Evolutionary conservation across 2,329 filamentous ascomycete species (phyloP).

Genomic region (Elsinoe ampelina): DNA sequence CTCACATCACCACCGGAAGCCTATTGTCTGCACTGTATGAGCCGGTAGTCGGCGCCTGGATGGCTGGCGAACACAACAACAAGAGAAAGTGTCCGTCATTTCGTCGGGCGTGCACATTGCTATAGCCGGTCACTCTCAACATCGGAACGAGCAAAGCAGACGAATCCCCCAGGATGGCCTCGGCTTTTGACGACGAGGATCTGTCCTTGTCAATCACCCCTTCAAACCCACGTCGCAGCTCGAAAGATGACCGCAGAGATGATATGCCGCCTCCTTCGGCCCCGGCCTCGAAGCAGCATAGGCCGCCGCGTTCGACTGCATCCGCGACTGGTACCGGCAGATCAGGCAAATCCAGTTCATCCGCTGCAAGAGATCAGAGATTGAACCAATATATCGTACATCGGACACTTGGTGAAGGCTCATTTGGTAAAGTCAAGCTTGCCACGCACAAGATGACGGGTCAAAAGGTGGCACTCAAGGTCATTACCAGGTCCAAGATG

Average conservation of each 20-base stretch:
- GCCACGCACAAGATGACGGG: conserved; percentile 85
- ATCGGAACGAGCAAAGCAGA: neutral
- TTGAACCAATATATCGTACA: conserved; percentile 88
- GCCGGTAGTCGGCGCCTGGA: neutral
- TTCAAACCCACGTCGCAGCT: conserved; percentile 13
- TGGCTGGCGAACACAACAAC: neutral
- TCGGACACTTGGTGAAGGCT: conserved; percentile 87
- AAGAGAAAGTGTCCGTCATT: conserved; percentile 1
- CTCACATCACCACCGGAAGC: neutral
- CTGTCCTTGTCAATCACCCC: conserved; percentile 31
- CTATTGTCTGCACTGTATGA: neutral
- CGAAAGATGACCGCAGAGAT: conserved; percentile 19
- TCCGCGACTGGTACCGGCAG: neutral
- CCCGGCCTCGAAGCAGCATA: conserved; percentile 44
- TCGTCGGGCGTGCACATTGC: neutral
- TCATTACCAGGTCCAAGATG: conserved; percentile 91
- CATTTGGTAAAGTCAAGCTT: conserved; percentile 97
- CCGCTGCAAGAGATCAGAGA: conserved; percentile 45
- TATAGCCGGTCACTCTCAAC: neutral
- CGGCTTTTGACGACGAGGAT: conserved; percentile 33
- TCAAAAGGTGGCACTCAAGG: conserved; percentile 95
- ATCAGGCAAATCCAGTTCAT: neutral
- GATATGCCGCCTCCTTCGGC: conserved; percentile 14
- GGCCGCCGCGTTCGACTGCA: conserved; percentile 6
- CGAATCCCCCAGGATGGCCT: conserved; percentile 25